These are phyloP conservation scores for Zelopaecilomyces penicillatus DNA, from an alignment of 2,329 filamentous ascomycete genomes.

Conservation along the genomic window DNA sequence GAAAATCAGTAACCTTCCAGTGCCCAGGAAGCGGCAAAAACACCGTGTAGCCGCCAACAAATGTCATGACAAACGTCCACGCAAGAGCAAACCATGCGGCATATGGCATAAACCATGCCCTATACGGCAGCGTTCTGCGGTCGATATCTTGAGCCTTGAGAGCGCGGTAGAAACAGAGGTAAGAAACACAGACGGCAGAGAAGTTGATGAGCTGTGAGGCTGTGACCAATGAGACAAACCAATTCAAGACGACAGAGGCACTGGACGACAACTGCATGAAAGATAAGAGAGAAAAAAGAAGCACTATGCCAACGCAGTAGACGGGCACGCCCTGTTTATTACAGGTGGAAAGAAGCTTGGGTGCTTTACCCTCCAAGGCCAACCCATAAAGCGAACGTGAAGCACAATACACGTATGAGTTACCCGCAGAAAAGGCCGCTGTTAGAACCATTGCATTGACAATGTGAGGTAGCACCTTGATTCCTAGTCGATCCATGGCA, in stretches of 20 bases:
- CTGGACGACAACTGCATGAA: constrained; percentile 64
- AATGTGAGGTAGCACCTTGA: constrained; percentile 57
- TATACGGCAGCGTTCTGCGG: constrained; percentile 61
- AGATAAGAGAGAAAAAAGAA: constrained; percentile 60
- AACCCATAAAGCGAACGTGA: constrained; percentile 61
- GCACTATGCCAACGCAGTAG: constrained; percentile 59
- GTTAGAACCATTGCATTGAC: constrained; percentile 66
- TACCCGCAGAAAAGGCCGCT: constrained; percentile 59
- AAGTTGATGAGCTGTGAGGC: constrained; percentile 70
- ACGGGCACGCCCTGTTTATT: constrained; percentile 61
- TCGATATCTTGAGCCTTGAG: constrained; percentile 60
- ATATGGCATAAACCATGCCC: constrained; percentile 61
- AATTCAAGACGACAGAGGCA: constrained; percentile 59
- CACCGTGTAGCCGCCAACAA: constrained; percentile 68
- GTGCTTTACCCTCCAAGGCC: constrained; percentile 61
- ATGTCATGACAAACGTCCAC: constrained; percentile 60
- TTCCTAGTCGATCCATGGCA: constrained; percentile 58
- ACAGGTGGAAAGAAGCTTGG: constrained; percentile 49
- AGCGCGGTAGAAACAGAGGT: constrained; percentile 63
- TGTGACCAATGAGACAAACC: constrained; percentile 63
- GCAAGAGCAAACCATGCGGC: constrained; percentile 58
- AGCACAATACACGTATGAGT: constrained; percentile 56
- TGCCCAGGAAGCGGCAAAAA: constrained; percentile 53
- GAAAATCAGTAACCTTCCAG: constrained; percentile 62
- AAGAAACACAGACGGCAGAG: constrained; percentile 60